Base-by-base conservation (phyloP, 2,329 filamentous ascomycete species). In the Didymella exigua region DNA sequence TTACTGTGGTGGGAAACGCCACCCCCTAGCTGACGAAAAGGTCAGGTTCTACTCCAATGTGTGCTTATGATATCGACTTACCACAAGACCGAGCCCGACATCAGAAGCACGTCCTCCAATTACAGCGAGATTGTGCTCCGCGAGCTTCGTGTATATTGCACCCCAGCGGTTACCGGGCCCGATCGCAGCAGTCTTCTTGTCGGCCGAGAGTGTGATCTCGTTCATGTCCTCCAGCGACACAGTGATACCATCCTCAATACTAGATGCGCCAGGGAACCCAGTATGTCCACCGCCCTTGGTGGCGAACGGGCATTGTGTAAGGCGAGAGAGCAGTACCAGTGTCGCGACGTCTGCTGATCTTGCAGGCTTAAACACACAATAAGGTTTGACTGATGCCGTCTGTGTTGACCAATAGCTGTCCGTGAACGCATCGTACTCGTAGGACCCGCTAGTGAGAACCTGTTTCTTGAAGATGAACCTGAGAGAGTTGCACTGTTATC, bases 271-370 rank as follows among this genome's bases (percentile, higher is more conserved):
- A n/a, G 59, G 56, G 21, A 63, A 63, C 2, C 59, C 56, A 14
- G 63, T 58, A 53, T 70, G 68, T 8, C 67, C 63, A 21, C 62
- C 61, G 31, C 75, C 73, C 49, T 74, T 76, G 10, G 79, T 69
- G 3, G 76, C 76, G 45, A 78, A 78, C 73, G 60, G 62, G 33
- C 68, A 73, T 40, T 59, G 50, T 3, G 60, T 63, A 2, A 62
- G 34, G 2, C 65, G 61, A 24, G 65, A 66, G 2, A 70, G 27
- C 2, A 67, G 42, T 3, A 69, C 42, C 1, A 57, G 11, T 8
- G 59, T 61, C 1, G 65, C 63, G 1, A 70, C 64, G 23, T 70
- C 63, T 0, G 44, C 21, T 1, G 63, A 30, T 29, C 51, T 48
- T 8, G 53, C 42, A 5, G 67, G 69, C 19, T 65, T 62, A 56